Conservation (phyloP, 2,329 filamentous ascomycete species). For the Arachnomyces sp. region DNA sequence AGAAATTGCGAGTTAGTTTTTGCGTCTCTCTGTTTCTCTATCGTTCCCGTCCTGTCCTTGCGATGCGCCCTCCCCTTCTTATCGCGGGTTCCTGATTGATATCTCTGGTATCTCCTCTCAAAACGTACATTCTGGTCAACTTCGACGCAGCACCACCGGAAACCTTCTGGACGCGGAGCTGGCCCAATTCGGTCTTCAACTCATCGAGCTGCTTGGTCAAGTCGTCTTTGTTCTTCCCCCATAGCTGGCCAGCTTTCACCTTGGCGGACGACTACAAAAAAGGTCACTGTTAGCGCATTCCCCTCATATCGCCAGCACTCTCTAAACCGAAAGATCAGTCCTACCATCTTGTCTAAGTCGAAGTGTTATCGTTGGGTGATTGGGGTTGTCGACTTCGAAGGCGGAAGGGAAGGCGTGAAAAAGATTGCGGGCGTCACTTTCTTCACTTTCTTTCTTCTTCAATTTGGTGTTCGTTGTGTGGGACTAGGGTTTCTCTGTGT, state of each 20-base stretch:
- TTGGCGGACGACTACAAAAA: slow-evolving; percentile 51
- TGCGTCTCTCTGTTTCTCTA: slow-evolving; percentile 2
- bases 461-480: slow-evolving; percentile 34
- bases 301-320: not conserved
- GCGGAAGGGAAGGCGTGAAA: slow-evolving; percentile 19
- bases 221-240: slow-evolving; percentile 99
- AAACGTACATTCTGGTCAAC: slow-evolving; percentile 89
- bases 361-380: slow-evolving; percentile 45
- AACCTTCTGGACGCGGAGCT: slow-evolving; percentile 98
- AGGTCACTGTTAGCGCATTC: slow-evolving; percentile 16
- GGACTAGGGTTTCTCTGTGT: slow-evolving; percentile 39
- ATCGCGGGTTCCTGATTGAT: slow-evolving; percentile 6
- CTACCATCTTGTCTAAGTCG: not conserved
- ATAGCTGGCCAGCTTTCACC: slow-evolving; percentile 95
- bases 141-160: slow-evolving; percentile 84
- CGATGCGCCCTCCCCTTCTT: slow-evolving; percentile 1
- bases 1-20: slow-evolving; percentile 20
- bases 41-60: slow-evolving; percentile 3
- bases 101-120: slow-evolving; percentile 10
- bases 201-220: slow-evolving; percentile 90
- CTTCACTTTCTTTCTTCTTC: too few species aligned
- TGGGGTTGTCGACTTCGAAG: slow-evolving; percentile 40
- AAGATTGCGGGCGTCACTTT: slow-evolving; percentile 28
- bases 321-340: slow-evolving; percentile 1
- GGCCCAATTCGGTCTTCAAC: slow-evolving; percentile 91